These are phyloP conservation scores for Alternaria infectoria DNA, from an alignment of 2,329 filamentous ascomycete genomes.

Conservation along the genomic window DNA sequence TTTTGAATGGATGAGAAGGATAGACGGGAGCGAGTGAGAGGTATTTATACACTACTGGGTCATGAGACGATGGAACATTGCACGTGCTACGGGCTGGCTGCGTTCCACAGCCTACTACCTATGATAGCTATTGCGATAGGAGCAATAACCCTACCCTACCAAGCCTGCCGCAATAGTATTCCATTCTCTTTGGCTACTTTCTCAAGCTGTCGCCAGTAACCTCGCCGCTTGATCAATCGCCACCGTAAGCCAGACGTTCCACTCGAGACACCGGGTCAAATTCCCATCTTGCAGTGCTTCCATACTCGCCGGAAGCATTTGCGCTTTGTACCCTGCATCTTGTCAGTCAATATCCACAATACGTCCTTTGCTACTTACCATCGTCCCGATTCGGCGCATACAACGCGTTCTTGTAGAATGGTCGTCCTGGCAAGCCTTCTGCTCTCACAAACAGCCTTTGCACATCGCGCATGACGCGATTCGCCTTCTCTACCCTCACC, in stretches of 20 bases:
- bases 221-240: background rate
- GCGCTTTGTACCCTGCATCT: constrained; percentile 9
- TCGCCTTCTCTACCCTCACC: background rate
- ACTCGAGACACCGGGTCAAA: constrained; percentile 5
- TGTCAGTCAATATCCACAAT: background rate
- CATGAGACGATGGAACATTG: background rate
- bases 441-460: constrained; percentile 9
- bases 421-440: constrained; percentile 7
- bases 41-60: background rate
- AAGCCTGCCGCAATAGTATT: accelerated
- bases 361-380: background rate
- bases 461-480: constrained; percentile 4
- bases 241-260: background rate
- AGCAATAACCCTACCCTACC: background rate
- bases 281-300: constrained; percentile 13
- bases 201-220: background rate
- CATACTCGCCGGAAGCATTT: constrained; percentile 3
- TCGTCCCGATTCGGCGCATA: constrained; percentile 15
- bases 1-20: background rate
- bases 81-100: background rate
- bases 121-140: background rate
- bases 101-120: background rate
- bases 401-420: constrained; percentile 14
- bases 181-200: background rate
- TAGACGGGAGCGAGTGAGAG: background rate